Evolutionary conservation across 1,139 yeast genomes (phyloP).

Genomic region (Torulaspora pretoriensis): DNA sequence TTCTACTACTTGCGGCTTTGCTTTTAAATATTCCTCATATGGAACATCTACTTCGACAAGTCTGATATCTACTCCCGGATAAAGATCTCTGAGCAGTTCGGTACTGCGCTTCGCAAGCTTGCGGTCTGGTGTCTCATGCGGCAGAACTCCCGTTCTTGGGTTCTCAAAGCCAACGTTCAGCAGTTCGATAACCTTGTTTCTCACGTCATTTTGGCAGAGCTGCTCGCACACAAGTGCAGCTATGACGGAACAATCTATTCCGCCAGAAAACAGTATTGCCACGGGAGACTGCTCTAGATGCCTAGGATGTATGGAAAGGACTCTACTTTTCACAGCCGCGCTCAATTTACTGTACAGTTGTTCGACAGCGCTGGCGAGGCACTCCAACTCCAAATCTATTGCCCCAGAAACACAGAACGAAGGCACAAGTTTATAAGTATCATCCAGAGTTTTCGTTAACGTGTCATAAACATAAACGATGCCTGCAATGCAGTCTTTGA

Average conservation of each 20-base stretch:
- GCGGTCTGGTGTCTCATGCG: conserved; percentile 77
- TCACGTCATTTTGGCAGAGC: conserved; percentile 11
- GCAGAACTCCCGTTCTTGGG: conserved; percentile 65
- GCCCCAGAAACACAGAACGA: conserved; percentile 22
- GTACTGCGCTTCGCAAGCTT: conserved; percentile 63
- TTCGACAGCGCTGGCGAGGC: conserved; percentile 18
- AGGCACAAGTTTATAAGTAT: conserved; percentile 10
- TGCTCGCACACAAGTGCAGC: conserved; percentile 44
- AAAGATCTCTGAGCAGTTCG: conserved; percentile 44
- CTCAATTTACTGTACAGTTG: conserved; percentile 35
- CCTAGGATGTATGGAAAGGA: conserved; percentile 56
- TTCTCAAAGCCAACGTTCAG: conserved; percentile 93
- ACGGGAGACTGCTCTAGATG: conserved; percentile 40
- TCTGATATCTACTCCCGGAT: conserved; percentile 41
- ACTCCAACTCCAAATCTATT: conserved; percentile 18
- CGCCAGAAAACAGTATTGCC: conserved; percentile 85
- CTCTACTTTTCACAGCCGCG: conserved; percentile 48
- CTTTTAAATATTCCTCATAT: conserved; percentile 57
- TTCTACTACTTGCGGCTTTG: conserved; percentile 50
- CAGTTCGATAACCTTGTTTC: conserved; percentile 51
- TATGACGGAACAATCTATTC: conserved; percentile 82
- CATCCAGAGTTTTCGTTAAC: conserved; percentile 15
- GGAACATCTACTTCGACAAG: conserved; percentile 68
- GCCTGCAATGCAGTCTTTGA: conserved; percentile 52
- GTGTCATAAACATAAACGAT: conserved; percentile 45